Evolutionary conservation across 2,329 filamentous ascomycete genomes (phyloP), one percentile per base, ranked within the genome.

Genomic region (Claviceps spartinae): DNA sequence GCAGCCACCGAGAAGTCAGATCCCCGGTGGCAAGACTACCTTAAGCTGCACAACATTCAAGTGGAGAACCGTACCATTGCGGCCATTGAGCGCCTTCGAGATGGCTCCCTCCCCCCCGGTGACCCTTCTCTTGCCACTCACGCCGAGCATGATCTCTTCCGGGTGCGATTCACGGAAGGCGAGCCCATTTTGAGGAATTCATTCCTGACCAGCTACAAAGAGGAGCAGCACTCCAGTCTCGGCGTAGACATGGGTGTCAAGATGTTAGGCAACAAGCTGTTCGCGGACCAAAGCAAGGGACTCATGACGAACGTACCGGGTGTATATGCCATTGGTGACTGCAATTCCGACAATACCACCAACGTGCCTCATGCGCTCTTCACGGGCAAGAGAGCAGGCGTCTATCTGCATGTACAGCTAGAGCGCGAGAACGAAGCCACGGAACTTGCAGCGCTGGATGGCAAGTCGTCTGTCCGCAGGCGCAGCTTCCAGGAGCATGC

Each of bases 291-390:
- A 0, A 54, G 63, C 2, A 66, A 64, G n/a, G 74, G 72, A 0
- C 67, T 77, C 54, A 58, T 66, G 14, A 81, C 79, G 0, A 82
- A 72, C 50, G 58, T 79, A 4, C 59, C 65, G 0, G 77, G 78
- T 1, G 72, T 82, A 0, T 82, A 75, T 57, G 79, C 76, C 5
- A 63, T 82, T 20, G 79, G 80, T 0, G 79, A 83, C 55, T 74
- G 73, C 13, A 83, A 82, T 62, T 73, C 72, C 36, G 78, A 82
- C 50, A 74, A 74, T n/a, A 67, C 69, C 8, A 81, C 78, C 3
- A 83, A 82, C 55, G 73, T 82, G 0, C 78, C 78, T 0, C 79
- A 82, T 55, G 79, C 80, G 0, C 71, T 83, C 58, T 82, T 69
- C 59, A 75, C 67, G 13, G 79, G 78, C 2, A 83, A 83, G 69